Evolutionary conservation across 768 basidiomycete species (phyloP).

Genomic region (Hypholoma fasciculare): DNA sequence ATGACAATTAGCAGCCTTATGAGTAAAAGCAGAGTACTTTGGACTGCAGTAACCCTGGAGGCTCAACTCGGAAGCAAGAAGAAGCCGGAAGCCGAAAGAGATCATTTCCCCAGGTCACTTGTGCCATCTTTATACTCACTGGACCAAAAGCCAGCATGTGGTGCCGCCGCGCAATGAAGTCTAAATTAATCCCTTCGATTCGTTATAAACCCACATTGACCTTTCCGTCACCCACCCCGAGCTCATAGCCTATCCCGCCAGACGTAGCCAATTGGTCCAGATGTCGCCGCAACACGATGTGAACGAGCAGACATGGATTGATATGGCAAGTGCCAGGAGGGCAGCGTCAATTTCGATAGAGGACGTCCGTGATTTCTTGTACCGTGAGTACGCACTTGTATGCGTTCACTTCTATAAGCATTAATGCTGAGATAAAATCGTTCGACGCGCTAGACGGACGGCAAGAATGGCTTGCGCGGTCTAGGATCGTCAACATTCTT

Average conservation of each 20-base stretch:
- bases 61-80: neutral
- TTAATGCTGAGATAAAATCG: too few species aligned
- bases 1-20: too few species aligned
- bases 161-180: neutral
- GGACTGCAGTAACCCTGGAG: neutral
- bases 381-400: conserved; percentile 37
- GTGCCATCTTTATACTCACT: neutral
- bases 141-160: neutral
- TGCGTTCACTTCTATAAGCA: too few species aligned
- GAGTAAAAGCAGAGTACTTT: neutral
- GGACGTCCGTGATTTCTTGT: conserved; percentile 47
- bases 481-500: conserved; percentile 45
- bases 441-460: conserved; percentile 40
- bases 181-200: neutral
- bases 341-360: conserved; percentile 41
- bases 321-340: conserved; percentile 53
- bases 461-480: conserved; percentile 48
- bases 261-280: neutral
- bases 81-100: neutral
- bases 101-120: neutral
- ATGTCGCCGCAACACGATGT: conserved; percentile 27
- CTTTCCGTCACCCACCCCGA: neutral
- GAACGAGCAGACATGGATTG: conserved; percentile 47
- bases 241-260: neutral
- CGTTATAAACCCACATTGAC: neutral